Evolutionary conservation across 148 eudicot species (phyloP), one percentile per base, ranked within the genome.

Genomic region (Silene latifolia): DNA sequence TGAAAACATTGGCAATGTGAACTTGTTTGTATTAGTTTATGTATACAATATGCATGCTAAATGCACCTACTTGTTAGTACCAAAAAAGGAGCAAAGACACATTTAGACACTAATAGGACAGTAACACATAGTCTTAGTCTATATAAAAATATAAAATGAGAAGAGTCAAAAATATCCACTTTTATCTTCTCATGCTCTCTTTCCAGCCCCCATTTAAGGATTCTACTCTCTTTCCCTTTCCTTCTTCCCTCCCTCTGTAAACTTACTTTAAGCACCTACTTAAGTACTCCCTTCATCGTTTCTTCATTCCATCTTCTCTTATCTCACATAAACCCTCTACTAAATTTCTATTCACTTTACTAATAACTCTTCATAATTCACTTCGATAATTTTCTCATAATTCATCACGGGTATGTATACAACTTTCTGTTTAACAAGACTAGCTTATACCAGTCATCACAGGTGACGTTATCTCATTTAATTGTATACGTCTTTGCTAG

Each of bases 101-200:
- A n/a, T n/a, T n/a, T n/a, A n/a, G n/a, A n/a, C 65, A 61, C 65
- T 21, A 1, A 21, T 10, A 23, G 1, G 24, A 6, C 23, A 23
- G 18, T 54, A n/a, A 58, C 24, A 58, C 19, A 35, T 35, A 14
- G 54, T 48, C n/a, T n/a, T n/a, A n/a, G 29, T 27, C 29, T 27
- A 2, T 62, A 62, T 62, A 23, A n/a, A 10, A 25, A 27, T 60
- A 25, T 8, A 13, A 44, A 6, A 18, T 3, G 39, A 42, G 4
- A 46, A 15, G 46, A 68, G 68, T 68, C 61, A 79, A 69, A 80
- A 74, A 74, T 29, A 64, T 80, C 82, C 70, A 80, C 58, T 53
- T 29, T 72, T 25, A 60, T 71, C 60, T 67, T 67, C 29, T 20
- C 44, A 72, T 44, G 24, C 59, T 72, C 73, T 72, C 76, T 72